Evolutionary conservation across 169 alveolate genomes (phyloP), one percentile per base, ranked within the genome.

Genomic region (Plasmodium ovale): DNA sequence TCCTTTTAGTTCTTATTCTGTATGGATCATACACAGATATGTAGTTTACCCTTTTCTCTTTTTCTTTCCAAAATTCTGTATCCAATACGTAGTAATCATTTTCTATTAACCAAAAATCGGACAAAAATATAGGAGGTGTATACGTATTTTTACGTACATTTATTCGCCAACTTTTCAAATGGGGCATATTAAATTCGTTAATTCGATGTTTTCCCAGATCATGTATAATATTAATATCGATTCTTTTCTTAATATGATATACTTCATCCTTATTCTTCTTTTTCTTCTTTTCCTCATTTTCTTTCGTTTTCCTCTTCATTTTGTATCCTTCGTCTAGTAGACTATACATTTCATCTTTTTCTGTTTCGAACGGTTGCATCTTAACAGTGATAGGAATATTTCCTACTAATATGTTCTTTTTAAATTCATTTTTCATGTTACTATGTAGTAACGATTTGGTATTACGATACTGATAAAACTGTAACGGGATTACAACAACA

Each of bases 31-130:
- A 89, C 33, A 77, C 74, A 49, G 64, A 89, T 44, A 82, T 87
- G 29, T 54, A 87, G 79, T 54, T 92, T n/a, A 19, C 53, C 64
- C 64, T 47, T 23, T 92, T 87, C 27, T 84, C 87, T 44, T 44
- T 67, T 27, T 87, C 87, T 39, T 84, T 67, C 27, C 49, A 73
- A 53, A 87, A 73, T 2, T 70, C 58, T 3, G 19, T 7, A 58
- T 92, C 91, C 27, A 92, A 37, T 19, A 87, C 88, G 33, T 79
- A 65, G 37, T 88, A 87, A 70, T 92, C 92, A 14, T 37, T 53
- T 77, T 92, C 94, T 65, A 92, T 79, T 49, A 92, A 71, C 94
- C 94, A 92, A 49, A 92, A 92, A 64, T 92, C 94, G 5, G 94
- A 92, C 3, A 92, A 71, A 65, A 72, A 92, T 3, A 92, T 49